Conservation (phyloP, 441 rosid species). For the Euphorbia celastroides region DNA sequence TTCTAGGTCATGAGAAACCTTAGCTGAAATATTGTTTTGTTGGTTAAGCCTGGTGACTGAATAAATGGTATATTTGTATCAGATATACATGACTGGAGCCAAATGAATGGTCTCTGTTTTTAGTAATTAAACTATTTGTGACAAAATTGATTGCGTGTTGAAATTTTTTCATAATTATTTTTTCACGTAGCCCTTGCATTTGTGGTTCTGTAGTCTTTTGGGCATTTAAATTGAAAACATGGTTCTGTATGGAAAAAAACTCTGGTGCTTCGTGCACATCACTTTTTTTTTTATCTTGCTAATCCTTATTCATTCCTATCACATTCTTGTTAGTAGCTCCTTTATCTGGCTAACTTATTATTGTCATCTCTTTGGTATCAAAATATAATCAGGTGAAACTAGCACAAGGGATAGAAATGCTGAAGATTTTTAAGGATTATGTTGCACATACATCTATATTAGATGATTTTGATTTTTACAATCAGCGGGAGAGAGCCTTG, state of each 20-base stretch:
- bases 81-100: neutral
- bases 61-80: neutral
- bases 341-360: neutral
- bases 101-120: neutral
- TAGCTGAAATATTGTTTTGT: neutral
- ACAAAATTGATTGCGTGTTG: neutral
- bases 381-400: constrained; percentile 53
- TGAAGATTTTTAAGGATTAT: constrained; percentile 61
- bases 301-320: neutral
- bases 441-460: constrained; percentile 52
- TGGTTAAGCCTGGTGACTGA: neutral
- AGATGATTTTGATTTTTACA: constrained; percentile 67
- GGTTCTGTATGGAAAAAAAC: neutral
- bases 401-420: constrained; percentile 70
- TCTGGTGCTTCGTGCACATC: neutral
- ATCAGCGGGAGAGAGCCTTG: constrained; percentile 50
- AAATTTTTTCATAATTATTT: neutral
- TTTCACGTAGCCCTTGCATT: neutral
- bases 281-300: neutral
- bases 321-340: constrained; percentile 2
- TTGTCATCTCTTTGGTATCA: constrained; percentile 9
- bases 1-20: neutral
- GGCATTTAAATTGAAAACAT: neutral
- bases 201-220: neutral
- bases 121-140: neutral